Base-by-base conservation (phyloP, 768 basidiomycete genomes). In the Melanogaster broomeanus region DNA sequence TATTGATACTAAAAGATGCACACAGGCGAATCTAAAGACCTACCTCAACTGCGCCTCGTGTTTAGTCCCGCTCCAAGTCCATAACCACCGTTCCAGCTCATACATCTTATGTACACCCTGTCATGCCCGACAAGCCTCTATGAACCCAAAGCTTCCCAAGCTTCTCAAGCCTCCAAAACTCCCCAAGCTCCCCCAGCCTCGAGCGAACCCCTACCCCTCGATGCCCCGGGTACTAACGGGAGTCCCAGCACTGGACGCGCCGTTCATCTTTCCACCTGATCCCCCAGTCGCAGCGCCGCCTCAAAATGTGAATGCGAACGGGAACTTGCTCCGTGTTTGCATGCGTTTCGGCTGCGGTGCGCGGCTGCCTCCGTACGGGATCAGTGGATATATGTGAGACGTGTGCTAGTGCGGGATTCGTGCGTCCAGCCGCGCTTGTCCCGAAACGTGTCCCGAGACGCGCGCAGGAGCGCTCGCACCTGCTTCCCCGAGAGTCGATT, bases 281-380 rank as follows among this genome's bases (percentile, higher is more conserved):
- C 53, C 42, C 48, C 35, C 34, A 13, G 24, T 38, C 19, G 34
- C 13, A 38, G 21, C 18, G 27, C 45, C 45, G 2, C 24, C 35
- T n/a, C 25, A 37, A 12, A 37, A 46, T 16, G 24, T 16, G 22
- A 22, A 41, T 6, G 16, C 8, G 8, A 41, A 12, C 6, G 15
- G 15, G 12, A 9, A 15, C 13, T 16, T 37, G 19, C 35, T 37
- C 7, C 48, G 43, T 4, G 44, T 51, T 9, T 64, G 63, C 21
- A 46, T 55, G 49, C 59, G 65, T 39, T 55, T 48, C 7, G 65
- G 65, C 6, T 64, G 63, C 16, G 56, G 59, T 5, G 44, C 38
- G 0, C 50, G 45, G 2, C 11, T 67, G 3, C 43, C 48, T 2
- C 2, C 18, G 25, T 38, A 52, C 27, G 37, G 34, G 8, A n/a